Base-by-base conservation (phyloP, 2,329 filamentous ascomycete genomes). In the Stagonosporopsis chrysanthemi region DNA sequence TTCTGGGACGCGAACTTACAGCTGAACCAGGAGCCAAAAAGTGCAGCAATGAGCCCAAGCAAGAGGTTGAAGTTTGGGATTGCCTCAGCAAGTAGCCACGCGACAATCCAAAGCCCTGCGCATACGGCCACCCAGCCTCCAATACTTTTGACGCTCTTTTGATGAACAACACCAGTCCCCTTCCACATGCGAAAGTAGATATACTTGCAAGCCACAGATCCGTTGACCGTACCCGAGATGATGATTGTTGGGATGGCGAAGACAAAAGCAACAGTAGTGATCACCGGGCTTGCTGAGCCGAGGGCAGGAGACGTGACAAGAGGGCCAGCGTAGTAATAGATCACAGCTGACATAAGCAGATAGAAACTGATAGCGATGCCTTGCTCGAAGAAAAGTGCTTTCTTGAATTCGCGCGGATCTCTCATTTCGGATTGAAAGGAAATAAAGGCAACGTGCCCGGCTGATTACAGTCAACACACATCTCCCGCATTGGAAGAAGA, bases 191-290 rank as follows among this genome's bases (percentile, higher is more conserved):
- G 84, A 3, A 85, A 77, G 67, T 89, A 91, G 56, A 90, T 78
- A 65, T 88, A 88, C 68, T 89, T 89, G 52, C 81, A 81, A 2
- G 86, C 86, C 2, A 90, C 84, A 57, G 88, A 85, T 12, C 84
- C 87, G 69, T 89, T 88, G 61, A 91, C 88, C 6, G 90, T 87
- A 50, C 88, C 89, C 0, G 88, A 86, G 46, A 91, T 85, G 44
- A 91, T 79, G 56, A 91, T 90, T 2, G 89, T 90, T 14, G 88
- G 88, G 2, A 88, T 80, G 0, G 88, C 88, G 57, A 91, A 79
- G 23, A 86, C 88, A 75, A 86, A 91, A 12, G 88, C 87, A 11
- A 88, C 77, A 68, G 90, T 90, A 22, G 83, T 80, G 43, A 90
- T 76, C 0, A 82, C 67, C 1, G 71, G 71, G 3, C 82, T 80